These are phyloP conservation scores for Viola pubescens DNA, from an alignment of 441 rosid species.

Conservation along the genomic window DNA sequence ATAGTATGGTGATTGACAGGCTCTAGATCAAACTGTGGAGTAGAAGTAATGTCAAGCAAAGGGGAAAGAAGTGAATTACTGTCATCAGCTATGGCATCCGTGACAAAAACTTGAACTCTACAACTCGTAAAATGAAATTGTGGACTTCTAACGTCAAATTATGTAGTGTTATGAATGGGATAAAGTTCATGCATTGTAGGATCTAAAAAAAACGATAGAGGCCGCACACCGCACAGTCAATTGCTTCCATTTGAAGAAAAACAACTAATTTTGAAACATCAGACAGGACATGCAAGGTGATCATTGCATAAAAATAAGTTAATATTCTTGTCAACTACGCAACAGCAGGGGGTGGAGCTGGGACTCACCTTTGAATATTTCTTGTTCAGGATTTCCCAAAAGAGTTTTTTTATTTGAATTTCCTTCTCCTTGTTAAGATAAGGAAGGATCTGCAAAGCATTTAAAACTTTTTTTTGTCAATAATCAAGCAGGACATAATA, in stretches of 20 bases:
- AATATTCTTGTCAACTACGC: neutral
- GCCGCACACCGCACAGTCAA: neutral
- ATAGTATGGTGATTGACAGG: too few relatives aligned
- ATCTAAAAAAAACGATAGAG: too few relatives aligned
- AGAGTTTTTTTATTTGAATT: neutral
- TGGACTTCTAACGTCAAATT: neutral
- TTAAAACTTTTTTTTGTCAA: neutral
- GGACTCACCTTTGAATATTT: neutral
- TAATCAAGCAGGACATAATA: neutral
- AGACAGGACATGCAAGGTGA: neutral
- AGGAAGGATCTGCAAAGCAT: neutral
- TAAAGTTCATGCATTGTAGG: too few relatives aligned
- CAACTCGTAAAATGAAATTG: too few relatives aligned
- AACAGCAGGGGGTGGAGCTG: neutral
- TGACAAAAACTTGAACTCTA: too few relatives aligned
- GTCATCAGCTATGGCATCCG: too few relatives aligned
- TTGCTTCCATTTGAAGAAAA: neutral
- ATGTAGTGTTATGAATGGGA: neutral
- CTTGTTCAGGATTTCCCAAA: constrained; percentile 5
- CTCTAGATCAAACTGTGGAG: too few relatives aligned
- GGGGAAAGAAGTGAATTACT: too few relatives aligned
- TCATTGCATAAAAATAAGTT: neutral
- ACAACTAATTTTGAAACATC: neutral
- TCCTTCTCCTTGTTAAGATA: neutral
- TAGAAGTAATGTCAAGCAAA: too few relatives aligned